Percentiles rank a stretch among this genome's conserved stretches.
phyloP scores from a whole-genome alignment of 2,329 filamentous ascomycete genomes.

The Plenodomus tracheiphilus region DNA sequence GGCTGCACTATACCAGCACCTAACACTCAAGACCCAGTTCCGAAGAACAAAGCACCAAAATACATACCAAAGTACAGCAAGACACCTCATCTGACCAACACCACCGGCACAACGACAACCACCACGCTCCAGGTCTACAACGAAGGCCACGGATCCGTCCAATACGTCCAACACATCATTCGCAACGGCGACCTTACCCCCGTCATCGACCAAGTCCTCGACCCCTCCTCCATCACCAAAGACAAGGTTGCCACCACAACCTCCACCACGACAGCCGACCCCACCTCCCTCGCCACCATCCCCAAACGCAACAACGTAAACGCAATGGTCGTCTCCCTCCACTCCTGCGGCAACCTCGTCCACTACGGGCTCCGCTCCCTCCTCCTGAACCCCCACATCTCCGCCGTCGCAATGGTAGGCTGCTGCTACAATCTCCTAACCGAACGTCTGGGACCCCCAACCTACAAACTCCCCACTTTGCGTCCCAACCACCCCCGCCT shows the following conservation, averaged over 20 bases:
- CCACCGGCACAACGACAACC: constrained; percentile 23
- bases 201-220: constrained; percentile 66
- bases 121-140: constrained; percentile 50
- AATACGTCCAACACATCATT: constrained; percentile 76
- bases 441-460: constrained; percentile 82
- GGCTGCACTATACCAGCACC: constrained; percentile 3
- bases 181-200: constrained; percentile 72
- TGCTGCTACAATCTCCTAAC: constrained; percentile 98
- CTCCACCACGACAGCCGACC: constrained; percentile 21
- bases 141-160: constrained; percentile 69
- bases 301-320: constrained; percentile 41
- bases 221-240: constrained; percentile 40
- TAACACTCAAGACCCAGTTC: not conserved
- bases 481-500: constrained; percentile 75
- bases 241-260: constrained; percentile 27
- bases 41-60: not conserved
- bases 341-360: constrained; percentile 96
- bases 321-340: constrained; percentile 90
- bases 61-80: not conserved
- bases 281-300: constrained; percentile 28
- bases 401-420: constrained; percentile 91
- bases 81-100: not conserved
- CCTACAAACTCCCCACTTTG: constrained; percentile 79
- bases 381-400: constrained; percentile 78
- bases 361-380: constrained; percentile 91